Evolutionary conservation across 2,329 filamentous ascomycete species (phyloP), one percentile per base, ranked within the genome.

Genomic region (Fusarium gaditjirri): DNA sequence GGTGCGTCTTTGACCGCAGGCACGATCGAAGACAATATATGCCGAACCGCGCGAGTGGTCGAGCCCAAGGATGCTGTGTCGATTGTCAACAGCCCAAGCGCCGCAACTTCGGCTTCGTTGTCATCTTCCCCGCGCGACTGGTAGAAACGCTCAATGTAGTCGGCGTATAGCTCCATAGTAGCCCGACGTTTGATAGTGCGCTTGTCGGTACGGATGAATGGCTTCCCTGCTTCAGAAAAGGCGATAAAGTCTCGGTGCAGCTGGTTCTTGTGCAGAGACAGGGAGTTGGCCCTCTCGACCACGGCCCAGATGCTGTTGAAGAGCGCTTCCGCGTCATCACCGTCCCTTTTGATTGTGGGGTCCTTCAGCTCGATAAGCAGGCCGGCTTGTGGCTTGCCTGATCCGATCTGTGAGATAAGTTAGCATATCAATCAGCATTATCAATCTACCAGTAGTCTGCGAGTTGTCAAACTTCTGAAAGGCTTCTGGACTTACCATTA

Each of bases 111-210:
- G 2, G 42, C 12, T 4, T 50, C 12, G 5, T 2, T 8, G 43
- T 38, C 21, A 8, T 50, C 11, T 11, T 58, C 55, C 6, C 23
- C 14, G 10, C 55, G 43, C 14, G 43, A 58, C 10, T 50, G 29
- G 68, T 87, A 88, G 8, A 87, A 77, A 1, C 79, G 78, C 8
- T 87, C 82, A 43, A 88, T 87, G 61, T 87, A 85, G 3, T 81
- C 71, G 5, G 75, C 75, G 53, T 86, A 88, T 3, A 83, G 75
- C 5, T 75, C 67, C 12, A 82, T 61, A 4, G 85, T 84, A 1
- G 80, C 78, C 1, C 77, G 78, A 7, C 84, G 81, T 73, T 84
- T 83, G 8, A 85, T 79, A 0, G 81, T 85, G 1, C 84, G 83
- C 72, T 88, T 87, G 19, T 83, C 81, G 0, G 86, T 85, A 21